Conservation (phyloP, 2,329 filamentous ascomycete genomes). For the Capronia coronata region DNA sequence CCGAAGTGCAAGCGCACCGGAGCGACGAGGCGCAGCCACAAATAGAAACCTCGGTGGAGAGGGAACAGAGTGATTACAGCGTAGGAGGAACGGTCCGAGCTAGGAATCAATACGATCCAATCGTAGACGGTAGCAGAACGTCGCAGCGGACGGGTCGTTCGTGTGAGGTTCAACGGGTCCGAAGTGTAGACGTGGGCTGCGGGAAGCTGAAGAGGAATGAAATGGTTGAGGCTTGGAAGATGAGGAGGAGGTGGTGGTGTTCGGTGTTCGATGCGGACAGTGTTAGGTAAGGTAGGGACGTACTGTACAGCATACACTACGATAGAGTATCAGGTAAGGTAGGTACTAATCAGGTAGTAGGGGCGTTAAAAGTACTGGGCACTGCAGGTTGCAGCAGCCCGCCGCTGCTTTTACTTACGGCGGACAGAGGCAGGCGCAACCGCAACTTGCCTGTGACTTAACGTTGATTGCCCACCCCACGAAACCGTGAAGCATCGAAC, state of each 20-base stretch:
- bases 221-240: not conserved
- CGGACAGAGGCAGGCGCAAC: conserved; percentile 1
- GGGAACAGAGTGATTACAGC: conserved; percentile 5
- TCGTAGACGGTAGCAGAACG: not conserved
- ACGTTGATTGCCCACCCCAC: conserved; percentile 9
- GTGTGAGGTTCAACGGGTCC: not conserved
- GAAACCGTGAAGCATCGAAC: conserved; percentile 6
- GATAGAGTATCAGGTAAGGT: too few relatives aligned
- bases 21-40: conserved; percentile 21
- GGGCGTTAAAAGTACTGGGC: too few relatives aligned
- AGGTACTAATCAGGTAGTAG: too few relatives aligned
- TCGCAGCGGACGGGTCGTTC: not conserved
- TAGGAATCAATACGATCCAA: conserved; percentile 5
- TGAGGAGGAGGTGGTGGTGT: not conserved
- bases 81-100: conserved; percentile 2
- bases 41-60: conserved; percentile 15
- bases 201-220: not conserved
- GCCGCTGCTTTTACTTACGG: not conserved
- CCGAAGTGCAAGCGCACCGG: conserved; percentile 7
- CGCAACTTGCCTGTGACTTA: conserved; percentile 3
- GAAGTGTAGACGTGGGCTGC: not conserved
- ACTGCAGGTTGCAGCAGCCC: too few relatives aligned
- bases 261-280: too few relatives aligned
- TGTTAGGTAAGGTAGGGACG: too few relatives aligned
- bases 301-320: too few relatives aligned